phyloP scores from a whole-genome alignment of 345 rosid species.

The Citrus cavaleriei region DNA sequence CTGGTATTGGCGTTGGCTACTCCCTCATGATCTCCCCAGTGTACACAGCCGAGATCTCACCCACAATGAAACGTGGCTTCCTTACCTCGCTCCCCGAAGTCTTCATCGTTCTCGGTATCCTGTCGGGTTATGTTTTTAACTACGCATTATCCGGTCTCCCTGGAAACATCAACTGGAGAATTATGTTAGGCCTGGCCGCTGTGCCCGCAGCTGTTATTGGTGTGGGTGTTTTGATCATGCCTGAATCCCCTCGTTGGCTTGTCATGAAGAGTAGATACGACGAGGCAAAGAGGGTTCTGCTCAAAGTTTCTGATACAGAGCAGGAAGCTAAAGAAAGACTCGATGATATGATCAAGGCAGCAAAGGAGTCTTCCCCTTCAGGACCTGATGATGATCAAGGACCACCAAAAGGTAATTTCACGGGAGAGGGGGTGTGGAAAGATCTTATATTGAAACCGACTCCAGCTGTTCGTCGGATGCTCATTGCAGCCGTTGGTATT shows the following conservation, averaged over 20 bases:
- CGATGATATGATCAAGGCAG: conserved; percentile 39
- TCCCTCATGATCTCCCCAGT: conserved; percentile 66
- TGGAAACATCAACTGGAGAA: conserved; percentile 44
- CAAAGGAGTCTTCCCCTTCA: not conserved
- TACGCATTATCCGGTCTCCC: conserved; percentile 54
- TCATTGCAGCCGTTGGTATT: conserved; percentile 56
- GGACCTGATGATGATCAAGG: not conserved
- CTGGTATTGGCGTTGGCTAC: conserved; percentile 76
- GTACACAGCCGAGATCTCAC: conserved; percentile 58
- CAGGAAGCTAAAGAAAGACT: conserved; percentile 56
- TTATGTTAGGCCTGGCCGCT: conserved; percentile 67
- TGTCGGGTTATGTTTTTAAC: conserved; percentile 58
- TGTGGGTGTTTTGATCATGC: conserved; percentile 53
- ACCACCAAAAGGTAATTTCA: conserved; percentile 2
- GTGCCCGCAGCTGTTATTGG: conserved; percentile 46
- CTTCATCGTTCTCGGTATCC: conserved; percentile 60
- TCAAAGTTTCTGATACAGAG: conserved; percentile 35
- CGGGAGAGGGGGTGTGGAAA: conserved; percentile 55
- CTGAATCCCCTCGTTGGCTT: conserved; percentile 80
- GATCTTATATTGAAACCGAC: conserved; percentile 52
- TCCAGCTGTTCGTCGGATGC: conserved; percentile 42
- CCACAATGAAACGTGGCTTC: conserved; percentile 55
- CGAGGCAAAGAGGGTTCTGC: conserved; percentile 52
- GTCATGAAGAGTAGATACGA: conserved; percentile 46
- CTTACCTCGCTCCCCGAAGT: conserved; percentile 70